Base-by-base conservation (phyloP, 805 yeast species). In the Komagataella ulmi region DNA sequence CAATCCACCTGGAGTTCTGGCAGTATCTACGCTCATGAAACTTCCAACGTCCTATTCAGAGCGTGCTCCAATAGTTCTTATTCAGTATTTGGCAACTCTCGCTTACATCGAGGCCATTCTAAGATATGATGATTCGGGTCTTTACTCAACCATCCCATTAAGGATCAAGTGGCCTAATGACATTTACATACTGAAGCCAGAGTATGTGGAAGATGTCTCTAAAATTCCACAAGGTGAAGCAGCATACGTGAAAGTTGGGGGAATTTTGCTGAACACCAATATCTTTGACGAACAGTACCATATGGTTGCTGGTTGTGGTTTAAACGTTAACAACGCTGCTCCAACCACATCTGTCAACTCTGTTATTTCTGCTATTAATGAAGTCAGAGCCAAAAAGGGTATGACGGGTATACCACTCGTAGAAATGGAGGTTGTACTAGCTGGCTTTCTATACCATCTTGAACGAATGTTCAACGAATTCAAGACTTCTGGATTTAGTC, bases 121-220 rank as follows among this genome's bases (percentile, higher is more conserved):
- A 43, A 70, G 79, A 2, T 80, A 88, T 59, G 71, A 66, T 6
- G 57, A 54, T 2, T 61, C 61, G 5, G 65, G 68, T 0, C 88
- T 86, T 0, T 88, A 83, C 62, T 82, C 80, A 18, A 83, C 80
- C 48, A 66, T 93, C 57, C 97, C 96, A 0, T 72, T 91, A 14
- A 75, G 80, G 50, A 75, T 93, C 54, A 93, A 93, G 63, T 93
- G 99, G 99, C 99, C 99, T 1, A 93, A 93, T 63, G 99, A 93
- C 65, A 69, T 93, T 12, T 93, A 88, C 61, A 80, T 84, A 3
- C 63, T 80, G 58, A 80, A 78, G 52, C 95, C 95, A 0, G 81
- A 80, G 51, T 76, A 69, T 56, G 74, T 75, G 46, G 56, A 58
- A 8, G 56, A 62, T 12, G 72, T 68, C 24, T 65, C 65, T 48